Base-by-base conservation (phyloP, 495 filamentous ascomycete genomes). In the Penicillium macrosclerotiorum region DNA sequence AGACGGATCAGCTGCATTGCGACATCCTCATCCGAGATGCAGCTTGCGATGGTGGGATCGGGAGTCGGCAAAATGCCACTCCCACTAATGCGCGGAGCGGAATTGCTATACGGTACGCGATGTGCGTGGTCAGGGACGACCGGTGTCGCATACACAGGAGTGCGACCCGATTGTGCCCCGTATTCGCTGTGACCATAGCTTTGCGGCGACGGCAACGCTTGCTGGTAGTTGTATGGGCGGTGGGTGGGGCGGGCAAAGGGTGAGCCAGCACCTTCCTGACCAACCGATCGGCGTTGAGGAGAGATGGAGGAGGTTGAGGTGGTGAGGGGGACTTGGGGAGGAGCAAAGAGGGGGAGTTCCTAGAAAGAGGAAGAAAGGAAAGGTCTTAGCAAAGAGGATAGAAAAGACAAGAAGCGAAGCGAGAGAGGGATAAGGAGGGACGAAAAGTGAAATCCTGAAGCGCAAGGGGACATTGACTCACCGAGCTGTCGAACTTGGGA, bases 11-110 rank as follows among this genome's bases (percentile, higher is more conserved):
- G 76, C 64, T 96, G 91, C 60, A 95, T 81, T 37, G 93, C 93
- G 55, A 96, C 93, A 68, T 98, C 94, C 62, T 98, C 93, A 62
- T 98, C 93, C 3, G 92, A 97, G 60, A 96, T 90, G 55, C 85
- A 92, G 70, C 90, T 96, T 26, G 87, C 86, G 47, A 95, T 85
- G 11, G 94, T 97, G 8, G 91, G 90, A 49, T 96, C 92, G 4
- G 93, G 94, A 3, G 94, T 97, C 6, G 90, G 90, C 45, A 95
- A 72, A 51, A 89, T 77, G n/a, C 79, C 82, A 44, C 73, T 61
- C 32, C 59, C 73, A 47, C 63, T 68, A 34, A 47, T 60, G 41
- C 63, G 74, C 52, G 65, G 59, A 45, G 67, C 61, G 38, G 67
- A 62, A 40, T 68, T 66, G 52, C 55, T 60, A 33, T 67, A 71